Conservation (phyloP, 495 filamentous ascomycete genomes). For the Xylaria longipes region DNA sequence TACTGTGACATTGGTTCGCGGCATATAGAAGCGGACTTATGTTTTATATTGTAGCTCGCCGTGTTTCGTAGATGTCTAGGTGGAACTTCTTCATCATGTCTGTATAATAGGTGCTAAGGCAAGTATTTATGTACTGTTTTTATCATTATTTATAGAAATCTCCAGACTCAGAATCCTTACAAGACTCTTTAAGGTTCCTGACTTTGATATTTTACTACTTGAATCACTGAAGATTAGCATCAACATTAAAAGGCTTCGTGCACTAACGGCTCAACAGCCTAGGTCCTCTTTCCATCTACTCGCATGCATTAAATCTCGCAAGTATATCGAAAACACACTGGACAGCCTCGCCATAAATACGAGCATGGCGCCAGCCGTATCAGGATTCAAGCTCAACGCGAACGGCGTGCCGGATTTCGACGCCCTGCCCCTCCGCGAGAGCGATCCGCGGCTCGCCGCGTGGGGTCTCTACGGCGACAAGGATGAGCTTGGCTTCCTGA, state of each 20-base stretch:
- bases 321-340: neutral
- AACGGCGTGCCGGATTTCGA: conserved; percentile 53
- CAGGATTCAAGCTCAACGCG: conserved; percentile 46
- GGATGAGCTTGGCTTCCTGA: conserved; percentile 56
- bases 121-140: neutral
- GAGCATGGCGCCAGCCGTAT: conserved; percentile 37
- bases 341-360: neutral
- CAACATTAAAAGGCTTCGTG: neutral
- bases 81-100: neutral
- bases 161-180: neutral
- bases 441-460: conserved; percentile 51
- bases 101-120: neutral
- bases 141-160: neutral
- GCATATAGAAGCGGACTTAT: neutral
- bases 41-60: neutral
- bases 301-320: neutral
- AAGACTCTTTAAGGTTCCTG: neutral
- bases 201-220: neutral
- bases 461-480: conserved; percentile 58
- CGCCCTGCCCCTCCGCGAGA: conserved; percentile 48
- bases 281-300: neutral
- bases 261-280: neutral
- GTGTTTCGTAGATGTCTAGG: neutral
- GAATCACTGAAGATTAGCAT: neutral
- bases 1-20: neutral